Base-by-base conservation (phyloP, 75 land plant genomes). In the Selaginella moellendorffii region DNA sequence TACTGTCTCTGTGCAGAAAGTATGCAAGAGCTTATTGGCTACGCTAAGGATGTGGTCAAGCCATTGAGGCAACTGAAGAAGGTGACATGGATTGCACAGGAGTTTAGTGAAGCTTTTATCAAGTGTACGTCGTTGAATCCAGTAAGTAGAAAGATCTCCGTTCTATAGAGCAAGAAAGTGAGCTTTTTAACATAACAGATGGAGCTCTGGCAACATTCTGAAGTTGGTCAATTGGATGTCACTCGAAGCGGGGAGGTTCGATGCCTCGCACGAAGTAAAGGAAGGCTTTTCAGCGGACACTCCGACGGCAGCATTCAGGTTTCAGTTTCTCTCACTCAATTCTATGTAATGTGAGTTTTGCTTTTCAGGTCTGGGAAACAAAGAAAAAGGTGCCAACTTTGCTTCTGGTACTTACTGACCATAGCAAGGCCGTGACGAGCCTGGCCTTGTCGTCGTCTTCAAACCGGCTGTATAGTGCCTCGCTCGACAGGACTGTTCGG, bases 291-390 rank as follows among this genome's bases (percentile, higher is more conserved):
- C 21, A 82, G 82, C 51, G 65, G 85, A 61, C 82, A 82, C 62
- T 65, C 79, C 66, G 81, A 82, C 76, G 81, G 79, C 36, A 76
- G 68, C 27, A 76, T 82, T 28, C 79, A 79, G 76, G 85, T 82
- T 59, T 63, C 10, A 5, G 46, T 36, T 5, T 36, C 5, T 36
- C n/a, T n/a, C n/a, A n/a, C n/a, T n/a, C n/a, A n/a, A n/a, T n/a
- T n/a, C n/a, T n/a, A n/a, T n/a, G n/a, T n/a, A n/a, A n/a, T n/a
- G n/a, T n/a, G n/a, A n/a, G n/a, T n/a, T n/a, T n/a, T n/a, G n/a
- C n/a, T n/a, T n/a, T 36, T 5, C 14, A 36, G 46, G 46, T 36
- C 10, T 36, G 46, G 46, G 46, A 36, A 14, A 36, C 46, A 36
- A 36, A 36, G n/a, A 36, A 36, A 14, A 36, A 36, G 46, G 46